phyloP scores from a whole-genome alignment of 1,284 basidiomycete genomes.

The Anthracocystis walkeri region DNA sequence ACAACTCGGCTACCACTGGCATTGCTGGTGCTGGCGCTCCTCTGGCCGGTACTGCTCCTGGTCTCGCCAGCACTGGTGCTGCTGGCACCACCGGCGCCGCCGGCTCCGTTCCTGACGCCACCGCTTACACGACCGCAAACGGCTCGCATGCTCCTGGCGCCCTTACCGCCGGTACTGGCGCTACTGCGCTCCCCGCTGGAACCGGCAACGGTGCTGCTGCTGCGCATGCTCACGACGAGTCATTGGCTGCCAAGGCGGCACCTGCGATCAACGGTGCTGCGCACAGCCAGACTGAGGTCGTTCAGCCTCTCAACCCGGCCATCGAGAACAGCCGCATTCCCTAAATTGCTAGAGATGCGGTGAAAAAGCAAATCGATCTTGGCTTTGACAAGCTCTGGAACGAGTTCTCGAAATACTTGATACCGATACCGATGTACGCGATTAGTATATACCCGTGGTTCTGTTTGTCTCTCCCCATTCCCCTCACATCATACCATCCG shows the following conservation, averaged over 20 bases:
- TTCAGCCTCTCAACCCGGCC: constrained; percentile 49
- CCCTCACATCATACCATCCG: not conserved
- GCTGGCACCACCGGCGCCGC: constrained; percentile 17
- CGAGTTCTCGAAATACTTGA: constrained; percentile 26
- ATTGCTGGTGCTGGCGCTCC: constrained; percentile 2
- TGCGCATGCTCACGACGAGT: constrained; percentile 22
- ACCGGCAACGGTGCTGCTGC: constrained; percentile 6
- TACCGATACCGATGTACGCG: constrained; percentile 48
- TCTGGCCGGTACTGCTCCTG: constrained; percentile 13
- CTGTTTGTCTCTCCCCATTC: not conserved
- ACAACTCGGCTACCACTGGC: constrained; percentile 1
- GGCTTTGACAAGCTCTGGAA: not conserved
- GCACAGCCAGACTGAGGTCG: constrained; percentile 22
- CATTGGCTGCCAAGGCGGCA: constrained; percentile 35
- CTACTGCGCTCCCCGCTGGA: constrained; percentile 27
- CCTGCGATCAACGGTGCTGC: constrained; percentile 51
- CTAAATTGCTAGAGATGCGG: not conserved
- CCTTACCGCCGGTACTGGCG: constrained; percentile 40
- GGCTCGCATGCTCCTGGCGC: constrained; percentile 38
- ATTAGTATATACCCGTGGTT: constrained; percentile 43
- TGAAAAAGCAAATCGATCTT: not conserved
- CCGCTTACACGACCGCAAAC: constrained; percentile 41
- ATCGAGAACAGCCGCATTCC: constrained; percentile 37
- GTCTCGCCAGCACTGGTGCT: constrained; percentile 1
- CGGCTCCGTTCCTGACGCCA: constrained; percentile 17